Evolutionary conservation across 768 basidiomycete species (phyloP), one percentile per base, ranked within the genome.

Genomic region (Termitomyces sp.): DNA sequence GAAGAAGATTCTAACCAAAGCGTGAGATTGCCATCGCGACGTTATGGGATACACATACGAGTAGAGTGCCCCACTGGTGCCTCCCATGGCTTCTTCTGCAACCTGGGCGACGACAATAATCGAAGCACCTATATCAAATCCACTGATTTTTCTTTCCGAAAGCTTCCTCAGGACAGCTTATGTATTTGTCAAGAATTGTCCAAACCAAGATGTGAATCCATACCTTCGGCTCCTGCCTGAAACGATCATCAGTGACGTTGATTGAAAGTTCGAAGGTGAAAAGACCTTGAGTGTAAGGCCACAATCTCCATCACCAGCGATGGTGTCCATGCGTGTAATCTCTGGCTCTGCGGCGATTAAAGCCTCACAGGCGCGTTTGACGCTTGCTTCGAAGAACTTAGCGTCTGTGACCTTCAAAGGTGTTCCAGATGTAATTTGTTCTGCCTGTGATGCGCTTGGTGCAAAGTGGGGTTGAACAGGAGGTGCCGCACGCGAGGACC

Each of bases 31-130:
- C 3, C 23, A 40, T 35, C 17, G 17, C 11, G 19, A 38, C 34
- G 17, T 31, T 49, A 34, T 32, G 40, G 19, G 48, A 38, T 35
- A 54, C 11, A 82, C 90, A 57, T 62, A 92, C 91, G 93, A 94
- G 69, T 95, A 96, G 27, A 96, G 70, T 0, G 93, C 92, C 3
- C 94, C 94, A 61, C 88, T 90, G 6, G 94, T 95, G 34, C 94
- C 94, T 12, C 90, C 94, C 94, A 96, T 96, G 17, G 78, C 76
- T 62, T 90, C 86, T 69, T 94, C 91, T 2, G 88, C 86, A 9
- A 87, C 82, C 61, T 84, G 79, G 2, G 94, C 82, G 57, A 95
- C 83, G 3, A 77, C 75, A 43, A 89, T 81, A 58, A 91, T 75
- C 52, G 85, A 81, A 25, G 75, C 77, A 37, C 89, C 76, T 47